Percentiles rank a stretch among this genome's conserved stretches.
Evolutionary conservation across 2,329 filamentous ascomycete genomes (phyloP).

Genomic region (Botryosphaeria dothidea): DNA sequence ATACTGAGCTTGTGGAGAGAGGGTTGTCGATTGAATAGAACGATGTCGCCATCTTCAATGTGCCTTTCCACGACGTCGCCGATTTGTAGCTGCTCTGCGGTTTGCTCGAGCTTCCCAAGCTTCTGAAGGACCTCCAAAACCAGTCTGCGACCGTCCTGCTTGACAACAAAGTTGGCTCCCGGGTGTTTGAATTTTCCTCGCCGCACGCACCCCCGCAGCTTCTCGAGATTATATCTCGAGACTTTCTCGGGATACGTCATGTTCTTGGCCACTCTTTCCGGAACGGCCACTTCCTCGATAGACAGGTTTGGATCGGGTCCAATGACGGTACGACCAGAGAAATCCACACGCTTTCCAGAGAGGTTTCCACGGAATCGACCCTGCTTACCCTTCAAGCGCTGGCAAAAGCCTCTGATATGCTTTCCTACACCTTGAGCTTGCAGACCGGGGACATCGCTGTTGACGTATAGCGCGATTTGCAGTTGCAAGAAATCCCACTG

Average conservation of each 20-base stretch:
- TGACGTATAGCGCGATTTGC: conserved; percentile 96
- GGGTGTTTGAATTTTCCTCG: conserved; percentile 81
- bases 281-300: conserved; percentile 92
- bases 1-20: conserved; percentile 99
- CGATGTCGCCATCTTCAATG: conserved; percentile 91
- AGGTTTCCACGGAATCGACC: conserved; percentile 95
- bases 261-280: conserved; percentile 89
- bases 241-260: conserved; percentile 93
- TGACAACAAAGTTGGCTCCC: conserved; percentile 80
- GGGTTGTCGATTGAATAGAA: conserved; percentile 96
- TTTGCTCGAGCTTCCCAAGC: conserved; percentile 68
- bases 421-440: conserved; percentile 80
- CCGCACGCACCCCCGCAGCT: conserved; percentile 70
- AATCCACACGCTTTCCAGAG: conserved; percentile 97
- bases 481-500: conserved; percentile 97
- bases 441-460: conserved; percentile 92
- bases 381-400: conserved; percentile 94
- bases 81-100: conserved; percentile 73
- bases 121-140: conserved; percentile 61
- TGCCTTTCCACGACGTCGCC: conserved; percentile 94
- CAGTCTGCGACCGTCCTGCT: conserved; percentile 70
- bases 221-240: conserved; percentile 80
- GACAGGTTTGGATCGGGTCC: conserved; percentile 93
- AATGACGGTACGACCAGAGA: conserved; percentile 96
- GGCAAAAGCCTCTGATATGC: conserved; percentile 88